phyloP scores from a whole-genome alignment of 176 grass and related monocot species.

The Luzula sylvatica region DNA sequence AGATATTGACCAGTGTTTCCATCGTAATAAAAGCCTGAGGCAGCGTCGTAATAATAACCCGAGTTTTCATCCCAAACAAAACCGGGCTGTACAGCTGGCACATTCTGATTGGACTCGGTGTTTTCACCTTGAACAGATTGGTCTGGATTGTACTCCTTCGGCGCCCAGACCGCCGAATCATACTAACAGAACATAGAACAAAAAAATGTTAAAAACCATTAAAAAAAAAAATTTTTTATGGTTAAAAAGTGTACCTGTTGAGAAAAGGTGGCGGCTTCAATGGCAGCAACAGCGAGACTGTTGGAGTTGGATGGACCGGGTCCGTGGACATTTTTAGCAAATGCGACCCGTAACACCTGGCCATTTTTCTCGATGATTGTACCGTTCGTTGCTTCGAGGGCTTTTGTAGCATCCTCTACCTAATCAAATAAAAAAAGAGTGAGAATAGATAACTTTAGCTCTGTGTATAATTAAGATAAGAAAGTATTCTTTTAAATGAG shows the following conservation, averaged over 20 bases:
- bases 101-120: slow-evolving; percentile 30
- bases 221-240: not conserved
- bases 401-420: slow-evolving; percentile 96
- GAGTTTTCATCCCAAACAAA: slow-evolving; percentile 99
- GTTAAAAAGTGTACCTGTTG: slow-evolving; percentile 52
- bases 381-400: slow-evolving; percentile 97
- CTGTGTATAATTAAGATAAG: slow-evolving; percentile 5
- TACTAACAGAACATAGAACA: slow-evolving; percentile 55
- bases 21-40: slow-evolving; percentile 99
- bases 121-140: slow-evolving; percentile 34
- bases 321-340: slow-evolving; percentile 94
- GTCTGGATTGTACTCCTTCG: slow-evolving; percentile 92
- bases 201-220: no score
- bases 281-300: slow-evolving; percentile 86
- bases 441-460: slow-evolving; percentile 11
- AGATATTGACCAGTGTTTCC: slow-evolving; percentile 73
- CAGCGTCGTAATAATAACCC: slow-evolving; percentile 95
- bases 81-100: slow-evolving; percentile 53
- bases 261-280: slow-evolving; percentile 98
- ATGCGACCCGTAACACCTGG: slow-evolving; percentile 83
- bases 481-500: slow-evolving; percentile 15
- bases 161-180: slow-evolving; percentile 87
- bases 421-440: slow-evolving; percentile 21
- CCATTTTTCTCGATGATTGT: slow-evolving; percentile 84
- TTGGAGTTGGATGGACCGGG: slow-evolving; percentile 63